Base-by-base conservation (phyloP, 225 moss, liverwort and hornwort genomes). In the Marchantia polymorpha region DNA sequence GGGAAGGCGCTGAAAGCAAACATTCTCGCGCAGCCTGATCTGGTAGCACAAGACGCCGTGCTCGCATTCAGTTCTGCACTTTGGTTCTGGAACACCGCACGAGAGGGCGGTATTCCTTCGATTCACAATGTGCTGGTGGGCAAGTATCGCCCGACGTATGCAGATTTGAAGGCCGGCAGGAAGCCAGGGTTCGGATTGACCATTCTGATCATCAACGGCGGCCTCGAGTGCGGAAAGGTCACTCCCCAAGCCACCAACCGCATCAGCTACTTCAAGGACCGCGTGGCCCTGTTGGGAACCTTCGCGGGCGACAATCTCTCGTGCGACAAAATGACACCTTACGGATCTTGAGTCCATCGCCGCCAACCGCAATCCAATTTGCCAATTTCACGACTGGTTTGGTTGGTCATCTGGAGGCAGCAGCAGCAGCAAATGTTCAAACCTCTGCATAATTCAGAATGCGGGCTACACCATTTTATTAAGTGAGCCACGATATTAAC, bases 201-300 rank as follows among this genome's bases (percentile, higher is more conserved):
- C 60, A 89, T 84, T 64, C 29, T 79, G 58, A 89, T 89, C 83
- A 79, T 89, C 78, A 89, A 89, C 48, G 89, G 89, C 17, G 86
- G 83, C 8, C 9, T 86, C 6, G 89, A 89, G 60, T 89, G 89
- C 39, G 89, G 89, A 31, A 76, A 76, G 16, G 76, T 73, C 63
- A 89, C 86, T 8, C 56, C 81, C 7, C 78, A 80, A 54, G 87
- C 84, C n/a, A 73, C 78, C 7, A 87, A 87, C 78, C 89, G 89
- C 30, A 66, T 89, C 12, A 81, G 50, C 5, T 87, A 85, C 79
- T 89, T 83, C 77, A 74, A 80, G 25, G 85, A 87, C 52, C 87
- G 83, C 72, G 72, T 72, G 46, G 54, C 74, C 0, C 55, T 78
- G 56, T 73, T 89, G 20, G 83, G 85, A 10, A 85, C 87, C 4